Evolutionary conservation across 129 eudicot genomes (phyloP), one percentile per base, ranked within the genome.

Genomic region (Dittrichia graveolens): DNA sequence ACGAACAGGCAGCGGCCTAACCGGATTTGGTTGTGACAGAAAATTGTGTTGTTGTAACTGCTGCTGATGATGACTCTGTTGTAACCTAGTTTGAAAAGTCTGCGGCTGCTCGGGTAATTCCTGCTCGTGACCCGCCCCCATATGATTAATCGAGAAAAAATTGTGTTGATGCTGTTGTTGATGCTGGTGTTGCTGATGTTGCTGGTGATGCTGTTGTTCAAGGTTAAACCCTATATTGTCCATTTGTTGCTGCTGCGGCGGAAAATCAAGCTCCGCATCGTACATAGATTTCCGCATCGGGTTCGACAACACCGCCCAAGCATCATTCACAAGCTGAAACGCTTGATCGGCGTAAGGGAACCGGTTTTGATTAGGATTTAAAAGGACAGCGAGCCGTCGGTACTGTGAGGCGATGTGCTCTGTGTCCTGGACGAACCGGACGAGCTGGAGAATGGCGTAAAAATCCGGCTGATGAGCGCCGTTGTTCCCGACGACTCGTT

Each of bases 381-480:
- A 49, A 3, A 77, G 24, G 0, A 90, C 53, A 0, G 82, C 92
- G 2, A 94, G 82, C 4, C 84, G 80, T 6, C 92, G 83, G 65
- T 82, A 90, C 81, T 94, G 95, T 7, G 45, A 10, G 0, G 96
- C 85, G 9, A 94, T 82, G n/a, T 82, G 82, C 13, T 87, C 89
- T 0, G 86, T 42, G 48, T 90, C 92, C 61, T 82, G 87, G 69
- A 79, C 68, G 18, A 81, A 83, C 42, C 66, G 73, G 7, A 83
- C 75, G 47, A 93, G 83, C 61, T 91, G 98, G 5, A 94, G 95
- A 3, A 94, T 74, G 0, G 83, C 79, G 72, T 94, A 94, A 83
- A 80, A 85, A 55, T 94, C 95, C 0, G 77, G 89, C 18, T 83
- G 91, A 10, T 82, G 81, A 40, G 19, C 13, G 4, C 72, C 58